Percentiles rank a stretch among this genome's conserved stretches.
Conservation (phyloP, 2,329 filamentous ascomycete species). For the Microdochium paspali region DNA sequence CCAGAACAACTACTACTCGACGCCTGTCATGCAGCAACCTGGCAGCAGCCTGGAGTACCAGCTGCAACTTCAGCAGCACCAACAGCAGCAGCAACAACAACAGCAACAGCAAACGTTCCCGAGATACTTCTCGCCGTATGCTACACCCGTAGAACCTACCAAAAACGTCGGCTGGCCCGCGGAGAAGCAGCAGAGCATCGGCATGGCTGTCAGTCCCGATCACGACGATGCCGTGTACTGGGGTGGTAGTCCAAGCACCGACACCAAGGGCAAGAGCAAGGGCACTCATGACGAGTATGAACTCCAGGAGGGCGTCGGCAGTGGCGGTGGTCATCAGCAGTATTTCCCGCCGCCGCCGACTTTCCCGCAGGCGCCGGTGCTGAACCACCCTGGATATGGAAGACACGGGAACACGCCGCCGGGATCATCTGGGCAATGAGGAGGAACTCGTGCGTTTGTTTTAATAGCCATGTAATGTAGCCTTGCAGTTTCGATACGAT, state of each 20-base stretch:
- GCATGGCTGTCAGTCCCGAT: slow-evolving; percentile 32
- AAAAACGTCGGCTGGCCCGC: slow-evolving; percentile 26
- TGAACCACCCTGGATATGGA: slow-evolving; percentile 37
- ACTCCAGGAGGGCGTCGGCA: slow-evolving; percentile 33
- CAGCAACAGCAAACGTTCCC: slow-evolving; percentile 23
- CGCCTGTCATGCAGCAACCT: neutral
- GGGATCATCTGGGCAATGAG: neutral
- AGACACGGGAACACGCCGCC: slow-evolving; percentile 16
- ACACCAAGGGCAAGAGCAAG: slow-evolving; percentile 31
- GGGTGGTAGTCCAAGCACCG: slow-evolving; percentile 6
- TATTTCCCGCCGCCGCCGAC: slow-evolving; percentile 10
- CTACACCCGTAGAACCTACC: slow-evolving; percentile 30
- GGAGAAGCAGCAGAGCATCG: slow-evolving; percentile 25
- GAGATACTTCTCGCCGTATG: slow-evolving; percentile 50
- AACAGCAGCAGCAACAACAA: neutral
- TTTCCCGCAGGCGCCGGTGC: slow-evolving; percentile 25
- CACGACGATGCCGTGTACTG: slow-evolving; percentile 14
- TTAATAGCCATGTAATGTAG: no score
- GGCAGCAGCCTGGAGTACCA: neutral
- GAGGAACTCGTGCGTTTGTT: neutral
- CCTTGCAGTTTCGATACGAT: no score
- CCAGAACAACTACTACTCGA: slow-evolving; percentile 9
- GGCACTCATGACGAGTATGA: slow-evolving; percentile 33
- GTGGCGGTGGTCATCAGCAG: slow-evolving; percentile 14
- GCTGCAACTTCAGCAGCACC: neutral